A percentile compares a stretch with the other conserved stretches of the same genome.
Conservation (phyloP, 1,139 yeast species). For the Ogataea hybrid region DNA sequence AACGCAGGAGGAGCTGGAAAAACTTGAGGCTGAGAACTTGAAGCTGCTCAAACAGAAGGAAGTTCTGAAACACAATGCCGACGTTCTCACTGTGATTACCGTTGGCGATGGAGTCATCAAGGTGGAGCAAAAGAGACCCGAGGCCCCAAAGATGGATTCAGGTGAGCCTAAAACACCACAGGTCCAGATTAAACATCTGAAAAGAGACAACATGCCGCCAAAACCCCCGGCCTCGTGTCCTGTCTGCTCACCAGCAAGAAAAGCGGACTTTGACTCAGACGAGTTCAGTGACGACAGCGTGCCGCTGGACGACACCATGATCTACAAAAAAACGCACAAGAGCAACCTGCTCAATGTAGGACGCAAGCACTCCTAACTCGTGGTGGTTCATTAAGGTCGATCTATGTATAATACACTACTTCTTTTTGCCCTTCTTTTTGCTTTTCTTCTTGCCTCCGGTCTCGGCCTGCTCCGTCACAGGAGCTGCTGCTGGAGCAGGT, state of each 20-base stretch:
- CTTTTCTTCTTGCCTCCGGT: slow-evolving; percentile 22
- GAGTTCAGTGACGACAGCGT: slow-evolving; percentile 4
- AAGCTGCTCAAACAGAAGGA: slow-evolving; percentile 10
- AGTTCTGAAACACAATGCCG: slow-evolving; percentile 1
- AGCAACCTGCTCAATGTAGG: slow-evolving; percentile 5
- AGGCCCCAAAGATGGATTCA: background rate
- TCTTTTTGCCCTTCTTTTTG: slow-evolving; percentile 24
- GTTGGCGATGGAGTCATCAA: slow-evolving; percentile 16
- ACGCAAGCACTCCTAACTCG: slow-evolving; percentile 7
- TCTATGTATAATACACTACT: slow-evolving; percentile 15
- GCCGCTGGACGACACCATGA: slow-evolving; percentile 10
- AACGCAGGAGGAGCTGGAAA: slow-evolving; percentile 18
- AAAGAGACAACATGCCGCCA: background rate
- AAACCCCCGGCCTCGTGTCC: slow-evolving; percentile 2
- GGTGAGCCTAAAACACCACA: background rate
- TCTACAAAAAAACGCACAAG: slow-evolving; percentile 12
- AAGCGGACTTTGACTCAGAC: slow-evolving; percentile 4
- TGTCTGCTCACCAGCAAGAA: slow-evolving; percentile 9
- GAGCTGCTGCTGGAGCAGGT: slow-evolving; percentile 1
- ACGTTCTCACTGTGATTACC: slow-evolving; percentile 12
- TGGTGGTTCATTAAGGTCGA: slow-evolving; percentile 10
- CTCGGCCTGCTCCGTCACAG: slow-evolving; percentile 10
- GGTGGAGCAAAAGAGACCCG: slow-evolving; percentile 16
- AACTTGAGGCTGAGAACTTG: slow-evolving; percentile 17
- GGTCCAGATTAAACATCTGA: slow-evolving; percentile 3